Evolutionary conservation across 345 rosid species (phyloP).

Genomic region (Mercurialis annua): DNA sequence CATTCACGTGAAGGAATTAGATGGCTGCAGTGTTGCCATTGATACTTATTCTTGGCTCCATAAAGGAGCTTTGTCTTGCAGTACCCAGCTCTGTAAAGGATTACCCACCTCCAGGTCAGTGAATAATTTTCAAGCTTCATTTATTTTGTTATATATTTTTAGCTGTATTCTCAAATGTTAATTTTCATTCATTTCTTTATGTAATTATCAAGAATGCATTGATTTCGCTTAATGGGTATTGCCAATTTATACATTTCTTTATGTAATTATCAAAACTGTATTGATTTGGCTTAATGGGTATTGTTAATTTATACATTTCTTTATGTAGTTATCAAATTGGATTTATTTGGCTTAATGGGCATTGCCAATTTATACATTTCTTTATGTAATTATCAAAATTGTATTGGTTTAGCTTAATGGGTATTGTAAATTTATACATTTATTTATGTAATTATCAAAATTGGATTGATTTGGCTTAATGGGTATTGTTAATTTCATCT

Average conservation of each 20-base stretch:
- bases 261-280: slow-evolving; percentile 4
- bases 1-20: slow-evolving; percentile 63
- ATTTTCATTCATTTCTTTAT: not conserved
- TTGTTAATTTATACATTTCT: not conserved
- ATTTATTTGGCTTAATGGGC: too few species aligned
- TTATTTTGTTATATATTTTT: not conserved
- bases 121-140: not conserved
- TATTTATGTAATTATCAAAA: too few species aligned
- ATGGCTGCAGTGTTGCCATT: slow-evolving; percentile 76
- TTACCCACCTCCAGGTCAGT: slow-evolving; percentile 54
- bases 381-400: slow-evolving; percentile 1
- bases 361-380: not conserved
- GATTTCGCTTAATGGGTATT: too few species aligned
- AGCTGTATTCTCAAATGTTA: not conserved
- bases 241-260: not conserved
- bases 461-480: too few species aligned
- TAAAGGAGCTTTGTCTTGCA: slow-evolving; percentile 69
- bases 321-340: too few species aligned
- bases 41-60: slow-evolving; percentile 98
- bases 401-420: slow-evolving; percentile 9
- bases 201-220: too few species aligned
- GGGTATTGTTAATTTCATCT: too few species aligned
- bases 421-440: slow-evolving; percentile 4
- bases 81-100: slow-evolving; percentile 67
- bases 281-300: slow-evolving; percentile 12